Conservation (phyloP, 2,329 filamentous ascomycete species). For the Nemania sp. region DNA sequence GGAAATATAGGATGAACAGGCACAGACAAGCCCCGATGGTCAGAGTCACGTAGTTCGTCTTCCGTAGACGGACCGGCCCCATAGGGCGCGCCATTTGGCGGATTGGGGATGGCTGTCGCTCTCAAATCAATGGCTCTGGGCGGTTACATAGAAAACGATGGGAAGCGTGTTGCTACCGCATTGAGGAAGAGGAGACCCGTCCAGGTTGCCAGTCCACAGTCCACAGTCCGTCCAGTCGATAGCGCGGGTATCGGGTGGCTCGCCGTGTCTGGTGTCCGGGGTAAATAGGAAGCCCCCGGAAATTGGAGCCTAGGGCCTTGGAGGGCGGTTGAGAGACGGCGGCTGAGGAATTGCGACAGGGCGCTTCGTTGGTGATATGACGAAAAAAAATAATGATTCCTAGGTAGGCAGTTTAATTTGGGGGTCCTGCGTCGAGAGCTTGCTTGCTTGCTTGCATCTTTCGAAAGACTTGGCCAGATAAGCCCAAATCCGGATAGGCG, state of each 20-base stretch:
- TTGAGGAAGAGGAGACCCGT: neutral
- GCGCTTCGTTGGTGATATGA: constrained; percentile 26
- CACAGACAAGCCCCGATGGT: constrained; percentile 50
- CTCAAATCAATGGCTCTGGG: constrained; percentile 28
- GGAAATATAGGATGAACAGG: constrained; percentile 53
- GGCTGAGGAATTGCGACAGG: constrained; percentile 25
- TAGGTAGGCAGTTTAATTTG: constrained; percentile 6
- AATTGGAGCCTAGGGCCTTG: neutral
- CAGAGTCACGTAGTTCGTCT: constrained; percentile 52
- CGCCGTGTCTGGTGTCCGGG: constrained; percentile 21
- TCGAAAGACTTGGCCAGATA: constrained; percentile 41
- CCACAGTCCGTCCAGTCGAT: neutral
- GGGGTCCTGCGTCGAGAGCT: constrained; percentile 14
- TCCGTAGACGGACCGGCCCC: constrained; percentile 53
- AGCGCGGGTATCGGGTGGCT: neutral
- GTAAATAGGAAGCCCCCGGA: neutral
- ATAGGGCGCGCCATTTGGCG: constrained; percentile 52
- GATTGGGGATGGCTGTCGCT: constrained; percentile 35
- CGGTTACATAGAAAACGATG: constrained; percentile 26
- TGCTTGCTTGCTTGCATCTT: constrained; percentile 26
- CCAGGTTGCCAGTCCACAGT: neutral
- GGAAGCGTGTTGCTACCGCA: constrained; percentile 29
- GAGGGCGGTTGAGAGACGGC: constrained; percentile 6
- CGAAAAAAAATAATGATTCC: constrained; percentile 15
- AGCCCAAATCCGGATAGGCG: constrained; percentile 32